Evolutionary conservation across 2,329 filamentous ascomycete genomes (phyloP).

Genomic region (Lasiodiplodia hormozganensis): DNA sequence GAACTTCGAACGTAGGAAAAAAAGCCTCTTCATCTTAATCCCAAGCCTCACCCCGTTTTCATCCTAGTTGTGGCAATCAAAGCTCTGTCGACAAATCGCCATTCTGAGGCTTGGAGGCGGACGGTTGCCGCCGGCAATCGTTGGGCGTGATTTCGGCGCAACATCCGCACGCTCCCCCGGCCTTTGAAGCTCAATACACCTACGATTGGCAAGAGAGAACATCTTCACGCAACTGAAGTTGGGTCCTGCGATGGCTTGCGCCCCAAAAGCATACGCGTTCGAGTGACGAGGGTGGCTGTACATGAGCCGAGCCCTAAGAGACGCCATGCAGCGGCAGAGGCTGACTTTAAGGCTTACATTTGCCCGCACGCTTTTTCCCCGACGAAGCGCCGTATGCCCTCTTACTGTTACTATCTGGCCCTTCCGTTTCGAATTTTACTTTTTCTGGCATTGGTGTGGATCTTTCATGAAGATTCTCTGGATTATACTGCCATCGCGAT

Average conservation of each 20-base stretch:
- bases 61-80: not conserved
- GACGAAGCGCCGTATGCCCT: not conserved
- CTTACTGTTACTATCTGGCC: not conserved
- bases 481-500: not conserved
- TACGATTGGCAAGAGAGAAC: not conserved
- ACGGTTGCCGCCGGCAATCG: not conserved
- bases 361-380: not conserved
- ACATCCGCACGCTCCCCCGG: not conserved
- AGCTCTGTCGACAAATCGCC: not conserved
- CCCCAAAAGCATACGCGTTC: not conserved
- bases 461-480: not conserved
- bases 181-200: not conserved
- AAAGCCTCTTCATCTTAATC: constrained; percentile 5
- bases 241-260: not conserved
- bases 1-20: constrained; percentile 8
- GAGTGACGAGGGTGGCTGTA: constrained; percentile 3
- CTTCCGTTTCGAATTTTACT: not conserved
- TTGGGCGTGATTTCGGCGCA: not conserved
- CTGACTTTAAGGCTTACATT: not conserved
- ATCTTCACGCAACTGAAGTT: not conserved
- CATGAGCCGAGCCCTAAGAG: not conserved
- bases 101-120: not conserved
- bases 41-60: not conserved
- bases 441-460: not conserved
- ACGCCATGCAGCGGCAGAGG: not conserved